Evolutionary conservation across 2,329 filamentous ascomycete genomes (phyloP).

Genomic region (Fusarium coffeatum): DNA sequence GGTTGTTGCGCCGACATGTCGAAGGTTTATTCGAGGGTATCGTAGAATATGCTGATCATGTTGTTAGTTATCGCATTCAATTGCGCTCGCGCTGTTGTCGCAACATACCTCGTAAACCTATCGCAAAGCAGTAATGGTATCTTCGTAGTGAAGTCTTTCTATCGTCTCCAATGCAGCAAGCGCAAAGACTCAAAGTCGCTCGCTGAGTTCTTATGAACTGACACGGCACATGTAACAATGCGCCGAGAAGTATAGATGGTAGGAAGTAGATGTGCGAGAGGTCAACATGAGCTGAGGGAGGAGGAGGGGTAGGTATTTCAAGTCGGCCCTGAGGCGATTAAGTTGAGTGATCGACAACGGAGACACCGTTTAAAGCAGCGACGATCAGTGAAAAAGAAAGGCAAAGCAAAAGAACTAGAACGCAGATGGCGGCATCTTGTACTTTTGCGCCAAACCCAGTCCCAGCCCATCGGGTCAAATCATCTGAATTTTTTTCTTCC

Average conservation of each 20-base stretch:
- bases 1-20: slow-evolving; percentile 30
- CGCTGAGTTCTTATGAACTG: slow-evolving; percentile 60
- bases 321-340: slow-evolving; percentile 26
- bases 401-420: not conserved
- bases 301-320: slow-evolving; percentile 28
- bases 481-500: slow-evolving; percentile 40
- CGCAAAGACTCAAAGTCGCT: slow-evolving; percentile 76
- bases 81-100: not conserved
- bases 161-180: slow-evolving; percentile 64
- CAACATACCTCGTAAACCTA: slow-evolving; percentile 32
- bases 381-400: slow-evolving; percentile 25
- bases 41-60: slow-evolving; percentile 4
- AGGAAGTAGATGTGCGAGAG: slow-evolving; percentile 23
- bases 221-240: slow-evolving; percentile 58
- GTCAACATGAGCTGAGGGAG: slow-evolving; percentile 36
- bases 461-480: slow-evolving; percentile 25
- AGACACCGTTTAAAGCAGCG: slow-evolving; percentile 32
- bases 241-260: slow-evolving; percentile 46
- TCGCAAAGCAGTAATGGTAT: slow-evolving; percentile 4
- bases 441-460: slow-evolving; percentile 7
- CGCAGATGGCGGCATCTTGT: slow-evolving; percentile 19
- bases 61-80: not conserved
- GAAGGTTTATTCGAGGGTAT: slow-evolving; percentile 22
- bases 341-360: slow-evolving; percentile 23
- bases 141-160: slow-evolving; percentile 64